Evolutionary conservation across 2,329 filamentous ascomycete genomes (phyloP), one percentile per base, ranked within the genome.

Genomic region (Colletotrichum lini): DNA sequence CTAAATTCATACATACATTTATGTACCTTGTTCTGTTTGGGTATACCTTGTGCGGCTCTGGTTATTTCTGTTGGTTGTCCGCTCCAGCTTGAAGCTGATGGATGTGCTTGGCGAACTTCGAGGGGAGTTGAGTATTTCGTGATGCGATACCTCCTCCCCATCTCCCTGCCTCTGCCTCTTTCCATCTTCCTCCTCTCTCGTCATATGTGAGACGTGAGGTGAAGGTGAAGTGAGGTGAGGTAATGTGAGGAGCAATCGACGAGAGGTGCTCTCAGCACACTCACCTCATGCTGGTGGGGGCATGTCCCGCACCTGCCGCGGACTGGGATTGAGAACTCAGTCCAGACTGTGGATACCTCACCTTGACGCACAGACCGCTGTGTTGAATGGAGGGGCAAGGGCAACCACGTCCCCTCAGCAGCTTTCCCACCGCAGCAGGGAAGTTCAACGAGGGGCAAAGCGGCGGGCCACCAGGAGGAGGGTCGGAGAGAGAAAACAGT

Each of bases 271-370:
- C 52, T 54, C 26, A 54, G 26, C 52, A 38, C 10, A n/a, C 53
- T 56, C 65, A 64, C 58, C 65, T 59, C 65, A 72, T 44, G 21
- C 42, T 54, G 59, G 58, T 69, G 69, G 65, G 69, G 52, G 26
- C 16, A 26, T 30, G 50, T 50, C 42, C 30, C 44, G 21, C 57
- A 42, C 49, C 35, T 65, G 58, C 26, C 58, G 35, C 30, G 18
- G 44, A 49, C 58, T 49, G 16, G 26, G 44, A 61, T 40, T 50
- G 45, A 6, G 30, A 56, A 56, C 30, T 52, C 47, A 53, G 23
- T 53, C 47, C 42, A 35, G 9, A 18, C 30, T 56, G 53, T 56
- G 53, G 53, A n/a, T 9, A 21, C 50, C 18, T 49, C 63, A 62
- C 45, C 26, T 38, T 12, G 45, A 23, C n/a, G 59, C 59, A 53